Evolutionary conservation across 2,329 filamentous ascomycete genomes (phyloP), one percentile per base, ranked within the genome.

Genomic region (Cadophora gregata): DNA sequence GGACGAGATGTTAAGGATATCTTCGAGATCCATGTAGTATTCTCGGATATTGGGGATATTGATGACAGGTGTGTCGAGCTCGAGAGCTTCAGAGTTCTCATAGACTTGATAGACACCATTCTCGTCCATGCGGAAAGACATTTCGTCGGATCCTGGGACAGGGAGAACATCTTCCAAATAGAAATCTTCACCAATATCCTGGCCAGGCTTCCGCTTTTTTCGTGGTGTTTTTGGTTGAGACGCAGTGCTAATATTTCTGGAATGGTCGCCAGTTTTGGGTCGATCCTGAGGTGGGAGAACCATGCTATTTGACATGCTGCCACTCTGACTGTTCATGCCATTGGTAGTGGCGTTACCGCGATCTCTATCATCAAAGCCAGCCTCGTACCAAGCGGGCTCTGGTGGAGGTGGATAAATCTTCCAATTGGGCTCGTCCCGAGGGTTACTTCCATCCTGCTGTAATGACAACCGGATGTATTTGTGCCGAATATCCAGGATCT

Each of bases 31-130:
- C 83, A 97, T 92, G 78, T 98, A 99, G 75, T 94, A 99, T 75
- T 99, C 95, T 74, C 94, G 88, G 74, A 98, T 88, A 5, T 93
- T 97, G 0, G 96, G 96, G n/a, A 98, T 92, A 55, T 88, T 84
- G 59, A 97, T 86, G 19, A 93, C 87, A 0, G 95, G 93, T 21
- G 85, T 84, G 68, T 88, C 85, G 21, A 86, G 82, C 62, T 89
- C 84, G 42, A 84, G 82, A 2, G 88, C 86, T 65, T 86, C 83
- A 4, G 86, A 81, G 56, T 86, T 90, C 73, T 95, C 90, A 76
- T 93, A 97, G 1, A 99, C 93, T 77, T 99, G 96, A 77, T 93
- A 99, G 4, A 99, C 93, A 67, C 96, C 92, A 72, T 87, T 91
- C 3, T 89, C 86, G 77, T 98, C 96, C 50, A 98, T 83, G 66